phyloP scores from a whole-genome alignment of 2,329 filamentous ascomycete genomes.

The Tolypocladium tundrense region DNA sequence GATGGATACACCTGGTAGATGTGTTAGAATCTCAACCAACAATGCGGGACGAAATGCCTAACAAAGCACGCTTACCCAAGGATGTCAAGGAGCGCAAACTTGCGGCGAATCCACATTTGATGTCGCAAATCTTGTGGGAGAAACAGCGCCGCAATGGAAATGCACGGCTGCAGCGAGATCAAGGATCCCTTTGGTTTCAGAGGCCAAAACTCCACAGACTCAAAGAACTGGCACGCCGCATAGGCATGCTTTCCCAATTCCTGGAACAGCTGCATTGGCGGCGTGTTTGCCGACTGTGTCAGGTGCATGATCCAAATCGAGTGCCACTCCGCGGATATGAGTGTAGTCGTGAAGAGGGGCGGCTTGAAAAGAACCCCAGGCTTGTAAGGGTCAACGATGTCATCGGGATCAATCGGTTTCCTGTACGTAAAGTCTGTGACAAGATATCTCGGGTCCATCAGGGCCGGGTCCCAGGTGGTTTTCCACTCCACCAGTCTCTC shows the following conservation, averaged over 20 bases:
- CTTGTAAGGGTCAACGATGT: conserved; percentile 65
- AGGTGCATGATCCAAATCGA: conserved; percentile 72
- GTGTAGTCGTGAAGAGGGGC: conserved; percentile 64
- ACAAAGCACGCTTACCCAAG: conserved; percentile 51
- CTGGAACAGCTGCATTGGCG: conserved; percentile 36
- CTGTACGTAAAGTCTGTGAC: conserved; percentile 53
- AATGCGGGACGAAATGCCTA: not conserved
- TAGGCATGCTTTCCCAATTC: conserved; percentile 55
- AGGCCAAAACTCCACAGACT: conserved; percentile 65
- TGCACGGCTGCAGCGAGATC: conserved; percentile 61
- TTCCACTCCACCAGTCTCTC: conserved; percentile 39
- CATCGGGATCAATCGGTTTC: conserved; percentile 42
- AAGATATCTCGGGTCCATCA: conserved; percentile 51
- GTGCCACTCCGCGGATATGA: conserved; percentile 66
- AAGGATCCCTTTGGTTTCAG: conserved; percentile 59
- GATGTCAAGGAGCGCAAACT: conserved; percentile 68
- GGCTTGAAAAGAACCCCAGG: conserved; percentile 60
- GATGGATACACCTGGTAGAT: conserved; percentile 65
- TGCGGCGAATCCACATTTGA: conserved; percentile 68
- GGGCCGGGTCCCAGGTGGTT: conserved; percentile 45
- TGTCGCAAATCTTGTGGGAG: conserved; percentile 65
- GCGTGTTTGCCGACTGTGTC: conserved; percentile 54
- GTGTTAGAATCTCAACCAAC: conserved; percentile 1
- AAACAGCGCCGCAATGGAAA: conserved; percentile 70
- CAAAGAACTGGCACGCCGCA: conserved; percentile 66